Conservation (phyloP, 352 stramenopile genomes). For the Aphanomyces cochlioides region DNA sequence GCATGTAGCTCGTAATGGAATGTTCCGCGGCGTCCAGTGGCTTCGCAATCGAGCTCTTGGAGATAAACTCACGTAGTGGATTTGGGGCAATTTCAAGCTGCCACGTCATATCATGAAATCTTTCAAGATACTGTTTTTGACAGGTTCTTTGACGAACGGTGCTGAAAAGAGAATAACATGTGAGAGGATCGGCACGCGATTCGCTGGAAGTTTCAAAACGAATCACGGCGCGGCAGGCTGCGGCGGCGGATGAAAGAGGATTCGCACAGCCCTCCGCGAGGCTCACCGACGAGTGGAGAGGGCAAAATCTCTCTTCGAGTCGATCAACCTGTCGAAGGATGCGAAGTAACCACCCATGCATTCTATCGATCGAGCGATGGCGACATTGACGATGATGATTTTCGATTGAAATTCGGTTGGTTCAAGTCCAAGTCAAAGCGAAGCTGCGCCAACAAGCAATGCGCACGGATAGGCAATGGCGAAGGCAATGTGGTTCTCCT, state of each 20-base stretch:
- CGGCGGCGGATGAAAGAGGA: background rate
- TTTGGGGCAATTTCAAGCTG: background rate
- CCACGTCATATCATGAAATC: constrained; percentile 2
- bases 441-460: constrained; percentile 61
- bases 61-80: no score
- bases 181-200: constrained; percentile 7
- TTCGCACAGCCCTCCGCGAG: constrained; percentile 39
- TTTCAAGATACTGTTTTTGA: constrained; percentile 1
- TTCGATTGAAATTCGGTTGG: constrained; percentile 67
- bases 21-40: no score
- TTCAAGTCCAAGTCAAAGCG: constrained; percentile 53
- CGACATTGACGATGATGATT: constrained; percentile 67
- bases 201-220: constrained; percentile 17
- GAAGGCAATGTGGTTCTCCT: constrained; percentile 65
- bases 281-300: constrained; percentile 58
- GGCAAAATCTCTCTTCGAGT: constrained; percentile 70
- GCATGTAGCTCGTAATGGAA: no score
- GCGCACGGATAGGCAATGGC: constrained; percentile 41
- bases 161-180: background rate
- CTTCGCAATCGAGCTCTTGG: no score
- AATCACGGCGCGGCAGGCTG: background rate
- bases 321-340: constrained; percentile 67
- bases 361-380: constrained; percentile 68
- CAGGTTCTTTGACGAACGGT: constrained; percentile 19
- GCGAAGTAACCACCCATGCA: constrained; percentile 66